Evolutionary conservation across 257 asterid genomes (phyloP).

Genomic region (Nicotiana attenuata): DNA sequence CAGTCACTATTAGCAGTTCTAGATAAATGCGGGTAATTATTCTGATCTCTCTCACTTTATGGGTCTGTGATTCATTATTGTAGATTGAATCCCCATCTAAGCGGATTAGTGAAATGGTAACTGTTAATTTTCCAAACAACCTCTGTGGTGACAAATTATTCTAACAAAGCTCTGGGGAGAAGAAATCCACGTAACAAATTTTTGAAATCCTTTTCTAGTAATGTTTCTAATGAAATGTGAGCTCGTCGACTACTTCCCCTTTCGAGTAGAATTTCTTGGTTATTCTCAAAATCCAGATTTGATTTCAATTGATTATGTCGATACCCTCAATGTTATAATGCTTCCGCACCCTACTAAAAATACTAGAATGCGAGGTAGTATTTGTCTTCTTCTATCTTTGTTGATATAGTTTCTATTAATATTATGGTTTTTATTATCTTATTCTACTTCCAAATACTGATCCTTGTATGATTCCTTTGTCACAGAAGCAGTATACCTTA

Average conservation of each 20-base stretch:
- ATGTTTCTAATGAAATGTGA: neutral
- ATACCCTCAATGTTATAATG: neutral
- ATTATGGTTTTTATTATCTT: neutral
- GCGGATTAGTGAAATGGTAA: neutral
- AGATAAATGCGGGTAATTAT: slow-evolving; percentile 63
- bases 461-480: slow-evolving; percentile 10
- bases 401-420: neutral
- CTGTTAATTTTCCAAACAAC: neutral
- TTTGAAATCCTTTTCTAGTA: neutral
- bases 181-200: neutral
- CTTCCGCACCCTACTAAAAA: neutral
- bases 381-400: neutral
- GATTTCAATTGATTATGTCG: neutral
- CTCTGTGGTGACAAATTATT: neutral
- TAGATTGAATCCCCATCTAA: neutral
- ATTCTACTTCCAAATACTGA: slow-evolving; percentile 2
- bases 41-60: neutral
- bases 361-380: neutral
- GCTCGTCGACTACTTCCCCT: neutral
- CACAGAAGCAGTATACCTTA: slow-evolving; percentile 37
- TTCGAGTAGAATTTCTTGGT: neutral
- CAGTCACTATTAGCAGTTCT: slow-evolving; percentile 45
- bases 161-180: neutral
- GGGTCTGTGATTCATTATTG: neutral
- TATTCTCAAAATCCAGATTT: neutral